These are phyloP conservation scores for Populus hybrid DNA, from an alignment of 441 rosid genomes.

Conservation along the genomic window DNA sequence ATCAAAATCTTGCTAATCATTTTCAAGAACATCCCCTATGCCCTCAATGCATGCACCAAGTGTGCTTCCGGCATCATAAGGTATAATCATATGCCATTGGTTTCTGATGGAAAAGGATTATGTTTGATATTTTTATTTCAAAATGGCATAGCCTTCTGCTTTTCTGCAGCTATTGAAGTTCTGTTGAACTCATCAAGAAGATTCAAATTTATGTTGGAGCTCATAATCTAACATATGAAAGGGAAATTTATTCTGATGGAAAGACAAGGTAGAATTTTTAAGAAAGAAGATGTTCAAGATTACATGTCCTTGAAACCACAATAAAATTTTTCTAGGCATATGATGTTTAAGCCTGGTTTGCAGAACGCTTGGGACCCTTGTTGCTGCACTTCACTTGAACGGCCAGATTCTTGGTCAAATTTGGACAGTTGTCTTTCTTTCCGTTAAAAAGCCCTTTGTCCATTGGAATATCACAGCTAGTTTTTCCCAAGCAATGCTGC, in stretches of 20 bases:
- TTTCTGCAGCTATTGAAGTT: no score
- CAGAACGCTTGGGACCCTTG: not conserved
- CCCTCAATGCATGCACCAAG: no score
- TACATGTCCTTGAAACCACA: not conserved
- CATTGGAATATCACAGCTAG: slow-evolving; percentile 45
- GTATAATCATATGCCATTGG: not conserved
- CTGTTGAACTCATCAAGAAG: not conserved
- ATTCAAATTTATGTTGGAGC: no score
- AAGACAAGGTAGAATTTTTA: not conserved
- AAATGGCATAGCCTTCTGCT: no score
- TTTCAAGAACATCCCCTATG: no score
- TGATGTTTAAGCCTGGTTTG: not conserved
- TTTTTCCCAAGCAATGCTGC: slow-evolving; percentile 65
- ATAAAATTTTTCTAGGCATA: not conserved
- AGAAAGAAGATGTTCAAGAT: not conserved
- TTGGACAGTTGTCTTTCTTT: slow-evolving; percentile 33
- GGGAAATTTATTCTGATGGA: not conserved
- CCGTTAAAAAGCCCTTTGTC: slow-evolving; percentile 33
- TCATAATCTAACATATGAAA: not conserved
- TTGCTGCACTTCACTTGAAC: slow-evolving; percentile 53
- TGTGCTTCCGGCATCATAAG: not conserved
- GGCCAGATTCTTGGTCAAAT: slow-evolving; percentile 46
- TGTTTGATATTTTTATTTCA: not conserved
- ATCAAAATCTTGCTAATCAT: no score
- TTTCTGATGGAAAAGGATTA: not conserved